Evolutionary conservation across 2,329 filamentous ascomycete genomes (phyloP), one percentile per base, ranked within the genome.

Genomic region (Fusarium sp.): DNA sequence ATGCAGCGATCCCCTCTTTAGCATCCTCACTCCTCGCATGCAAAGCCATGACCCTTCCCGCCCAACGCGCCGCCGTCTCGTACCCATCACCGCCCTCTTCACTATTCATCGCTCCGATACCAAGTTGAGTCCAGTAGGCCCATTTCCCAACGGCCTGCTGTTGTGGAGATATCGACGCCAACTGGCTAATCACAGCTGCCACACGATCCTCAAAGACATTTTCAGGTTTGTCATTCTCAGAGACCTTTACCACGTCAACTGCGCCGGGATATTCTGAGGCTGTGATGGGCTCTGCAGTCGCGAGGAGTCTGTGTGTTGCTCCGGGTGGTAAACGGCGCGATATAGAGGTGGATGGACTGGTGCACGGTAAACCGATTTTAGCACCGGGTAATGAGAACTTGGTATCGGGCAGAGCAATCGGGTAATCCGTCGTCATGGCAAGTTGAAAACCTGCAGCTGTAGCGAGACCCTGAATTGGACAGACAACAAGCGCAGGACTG

Each of bases 361-460:
- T 74, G 43, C 72, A 74, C 0, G 72, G 72, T 5, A 74, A 19
- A 1, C 72, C 72, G 2, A 74, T 68, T 23, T 65, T 74, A 9
- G 70, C 67, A 3, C 72, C 72, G 0, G 72, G 71, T 0, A 74
- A 25, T 2, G 56, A 50, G 17, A 74, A 72, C 4, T 70, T 52
- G 2, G 72, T 72, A 2, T 56, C 62, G 4, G 62, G 48, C 0
- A 71, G 20, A 1, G 69, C 62, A 4, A 74, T 73, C 0, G 72
- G 70, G 17, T 61, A 72, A n/a, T 74, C 72, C 2, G 70, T 49
- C 2, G 62, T 60, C 67, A 74, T 70, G 10, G 70, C 72, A 0
- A 74, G 67, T 39, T 74, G 72, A 7, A 74, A 72, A 4, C 72
- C 72, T 1, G 72, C 72, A 3, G 72, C 72, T 0, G 72, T 72